Base-by-base conservation (phyloP, 2,329 filamentous ascomycete genomes). In the Aspergillus luchuensis region DNA sequence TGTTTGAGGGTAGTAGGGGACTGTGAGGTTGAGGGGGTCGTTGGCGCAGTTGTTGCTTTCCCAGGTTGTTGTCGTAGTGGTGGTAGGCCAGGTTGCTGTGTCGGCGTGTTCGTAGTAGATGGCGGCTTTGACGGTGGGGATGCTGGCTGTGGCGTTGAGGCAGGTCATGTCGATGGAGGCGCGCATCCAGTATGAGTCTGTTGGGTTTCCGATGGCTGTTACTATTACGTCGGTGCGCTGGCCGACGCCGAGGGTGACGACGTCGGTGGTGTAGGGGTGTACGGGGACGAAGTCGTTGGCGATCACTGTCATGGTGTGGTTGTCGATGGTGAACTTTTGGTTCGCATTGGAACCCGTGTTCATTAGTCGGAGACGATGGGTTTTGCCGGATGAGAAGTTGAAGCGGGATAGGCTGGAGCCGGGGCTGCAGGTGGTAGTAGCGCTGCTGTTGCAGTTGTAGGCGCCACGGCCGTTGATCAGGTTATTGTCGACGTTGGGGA, bases 191-290 rank as follows among this genome's bases (percentile, higher is more conserved):
- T 82, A 84, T 19, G 49, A 8, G 67, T 76, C 62, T 21, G 57
- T 63, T 8, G 66, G 63, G 0, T 66, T 57, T 56, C 77, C 71
- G 55, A 81, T 69, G 8, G 81, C 80, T 10, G 71, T 69, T 10
- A 84, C 74, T 17, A 84, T 70, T 2, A 84, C 65, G 59, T 83
- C 81, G 66, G 80, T 80, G 3, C 68, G 57, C 48, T 69, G 86
- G 28, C 68, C 68, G 36, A 66, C 54, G 23, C 36, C 47, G 33
- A 66, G 56, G n/a, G 38, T 61, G 19, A 71, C 78, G 5, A 86
- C 81, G 8, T 84, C 78, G 0, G 87, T 87, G 5, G 83, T 77
- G 71, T 89, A 91, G 0, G 62, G 25, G 2, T 51, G 23, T 5
- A 60, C 49, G 3, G 76, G 76, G 1, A 79, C 76, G 57, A 78